These are phyloP conservation scores for Blastobotrys illinoisensis DNA, from an alignment of 1,139 yeast species.

Conservation along the genomic window DNA sequence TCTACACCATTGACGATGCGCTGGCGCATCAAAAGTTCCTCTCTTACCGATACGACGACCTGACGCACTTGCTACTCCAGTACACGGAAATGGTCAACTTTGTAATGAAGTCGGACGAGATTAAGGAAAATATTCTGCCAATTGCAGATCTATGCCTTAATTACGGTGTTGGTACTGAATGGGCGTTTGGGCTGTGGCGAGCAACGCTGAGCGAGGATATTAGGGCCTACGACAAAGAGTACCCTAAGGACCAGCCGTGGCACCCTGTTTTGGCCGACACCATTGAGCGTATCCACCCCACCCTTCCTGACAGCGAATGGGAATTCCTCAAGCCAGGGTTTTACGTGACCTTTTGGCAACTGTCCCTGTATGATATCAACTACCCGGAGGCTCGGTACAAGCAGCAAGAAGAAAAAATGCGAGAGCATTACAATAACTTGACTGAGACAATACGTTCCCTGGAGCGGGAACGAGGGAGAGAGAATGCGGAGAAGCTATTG, in stretches of 20 bases:
- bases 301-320: conserved; percentile 35
- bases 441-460: conserved; percentile 12
- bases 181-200: conserved; percentile 84
- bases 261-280: conserved; percentile 25
- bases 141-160: conserved; percentile 43
- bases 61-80: conserved; percentile 58
- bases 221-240: conserved; percentile 21
- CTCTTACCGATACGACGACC: conserved; percentile 68
- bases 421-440: conserved; percentile 15
- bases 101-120: conserved; percentile 39
- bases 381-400: conserved; percentile 50
- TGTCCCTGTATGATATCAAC: conserved; percentile 68
- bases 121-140: conserved; percentile 40
- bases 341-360: conserved; percentile 66
- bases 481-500: conserved; percentile 10
- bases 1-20: conserved; percentile 38
- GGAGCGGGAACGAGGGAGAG: conserved; percentile 13
- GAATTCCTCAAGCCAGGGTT: conserved; percentile 40
- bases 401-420: conserved; percentile 35
- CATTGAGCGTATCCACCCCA: conserved; percentile 18
- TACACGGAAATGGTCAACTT: conserved; percentile 55
- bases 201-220: conserved; percentile 36
- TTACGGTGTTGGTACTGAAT: conserved; percentile 52
- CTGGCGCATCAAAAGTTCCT: conserved; percentile 61
- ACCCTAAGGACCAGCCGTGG: conserved; percentile 17